Evolutionary conservation across 306 rosid species (phyloP).

Genomic region (Carpinus viminea): DNA sequence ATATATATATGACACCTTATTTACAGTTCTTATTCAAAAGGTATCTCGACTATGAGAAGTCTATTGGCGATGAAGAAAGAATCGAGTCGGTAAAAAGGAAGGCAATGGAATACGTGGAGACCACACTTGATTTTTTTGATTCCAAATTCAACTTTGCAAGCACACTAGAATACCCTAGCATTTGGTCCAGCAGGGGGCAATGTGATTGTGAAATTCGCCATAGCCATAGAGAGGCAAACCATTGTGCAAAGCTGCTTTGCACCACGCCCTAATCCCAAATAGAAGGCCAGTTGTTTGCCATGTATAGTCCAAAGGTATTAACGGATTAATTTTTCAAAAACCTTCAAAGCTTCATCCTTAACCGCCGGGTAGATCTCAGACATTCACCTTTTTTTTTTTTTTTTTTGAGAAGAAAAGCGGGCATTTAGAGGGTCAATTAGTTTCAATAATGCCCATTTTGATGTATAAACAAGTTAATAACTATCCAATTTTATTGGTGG

Average conservation of each 20-base stretch:
- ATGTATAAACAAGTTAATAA: neutral
- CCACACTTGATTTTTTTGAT: conserved; percentile 37
- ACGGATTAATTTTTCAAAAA: neutral
- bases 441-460: neutral
- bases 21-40: conserved; percentile 84
- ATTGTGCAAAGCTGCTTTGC: neutral
- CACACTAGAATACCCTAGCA: too few species aligned
- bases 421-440: neutral
- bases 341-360: neutral
- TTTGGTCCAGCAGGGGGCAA: neutral
- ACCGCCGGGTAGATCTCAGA: neutral
- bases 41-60: conserved; percentile 79
- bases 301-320: neutral
- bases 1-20: too few species aligned
- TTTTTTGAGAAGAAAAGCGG: neutral
- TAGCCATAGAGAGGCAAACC: neutral
- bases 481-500: too few species aligned
- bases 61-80: conserved; percentile 67
- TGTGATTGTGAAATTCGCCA: neutral
- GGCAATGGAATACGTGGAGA: conserved; percentile 82
- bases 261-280: too few species aligned
- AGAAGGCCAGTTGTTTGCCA: neutral
- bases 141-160: neutral
- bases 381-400: neutral
- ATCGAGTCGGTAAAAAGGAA: conserved; percentile 74